Base-by-base conservation (phyloP, 148 eudicot species). In the Talinum fruticosum region DNA sequence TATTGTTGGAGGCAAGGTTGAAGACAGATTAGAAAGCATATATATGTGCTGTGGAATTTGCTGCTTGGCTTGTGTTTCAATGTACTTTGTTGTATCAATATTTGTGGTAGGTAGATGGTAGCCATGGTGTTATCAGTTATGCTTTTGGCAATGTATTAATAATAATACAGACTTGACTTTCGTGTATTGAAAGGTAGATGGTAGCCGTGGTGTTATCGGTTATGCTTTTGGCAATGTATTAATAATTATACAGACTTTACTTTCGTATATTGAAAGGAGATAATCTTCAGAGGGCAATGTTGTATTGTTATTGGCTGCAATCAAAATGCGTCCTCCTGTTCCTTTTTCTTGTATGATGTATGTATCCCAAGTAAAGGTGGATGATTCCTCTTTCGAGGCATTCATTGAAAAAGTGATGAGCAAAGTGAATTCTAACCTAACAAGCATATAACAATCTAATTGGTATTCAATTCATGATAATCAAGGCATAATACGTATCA, bases 1-100 rank as follows among this genome's bases (percentile, higher is more conserved):
- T 26, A 16, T 2, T 51, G 75, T 28, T 30, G 32, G 19, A 45
- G 61, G 5, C 38, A 59, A 49, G 18, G 61, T 19, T 32, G 70
- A 61, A 26, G 71, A 38, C 5, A 10, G 7, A 66, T 34, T 47
- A 30, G 13, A 10, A 10, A 67, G 37, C 49, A 64, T 38, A 38
- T 36, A 6, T 26, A n/a, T n/a, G n/a, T 70, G 74, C 69, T 35
- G 29, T 71, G 28, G 26, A 44, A 28, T 72, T 57, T 78, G 81
- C 70, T 71, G 62, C 44, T 73, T 75, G 51, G 81, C 81, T 71
- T 71, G 70, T 62, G 75, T 19, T 14, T 72, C 34, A 28, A 8
- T 26, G 12, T n/a, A 30, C 23, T 69, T 12, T 53, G 26, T 28
- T 62, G 8, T 13, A 32, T 15, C n/a, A n/a, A 62, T 72, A 41